Evolutionary conservation across 2,329 filamentous ascomycete species (phyloP).

Genomic region (Myriosclerotinia scirpicola): DNA sequence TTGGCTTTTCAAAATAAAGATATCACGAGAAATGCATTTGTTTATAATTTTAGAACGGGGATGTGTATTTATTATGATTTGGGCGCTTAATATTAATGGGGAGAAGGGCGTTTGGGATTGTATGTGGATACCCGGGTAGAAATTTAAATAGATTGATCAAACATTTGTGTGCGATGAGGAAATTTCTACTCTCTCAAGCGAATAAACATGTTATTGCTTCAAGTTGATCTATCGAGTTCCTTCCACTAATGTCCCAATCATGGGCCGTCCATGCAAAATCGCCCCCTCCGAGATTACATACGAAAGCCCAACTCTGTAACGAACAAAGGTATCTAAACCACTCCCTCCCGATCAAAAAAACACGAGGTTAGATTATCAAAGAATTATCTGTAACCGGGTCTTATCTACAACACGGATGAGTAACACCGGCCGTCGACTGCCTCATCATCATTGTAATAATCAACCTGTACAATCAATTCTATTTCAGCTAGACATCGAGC

Average conservation of each 20-base stretch:
- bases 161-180: background rate
- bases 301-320: too few relatives aligned
- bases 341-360: too few relatives aligned
- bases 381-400: too few relatives aligned
- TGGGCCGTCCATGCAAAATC: too few relatives aligned
- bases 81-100: conserved; percentile 37
- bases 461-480: conserved; percentile 5
- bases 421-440: background rate
- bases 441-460: conserved; percentile 15
- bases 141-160: background rate
- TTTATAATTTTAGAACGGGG: conserved; percentile 88
- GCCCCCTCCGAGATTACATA: too few relatives aligned
- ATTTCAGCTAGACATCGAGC: too few relatives aligned
- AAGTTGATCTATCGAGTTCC: too few relatives aligned
- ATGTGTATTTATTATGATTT: conserved; percentile 86
- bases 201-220: too few relatives aligned
- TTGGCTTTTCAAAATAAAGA: conserved; percentile 61
- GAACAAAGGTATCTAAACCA: too few relatives aligned
- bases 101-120: background rate
- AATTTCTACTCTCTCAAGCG: background rate
- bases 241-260: too few relatives aligned
- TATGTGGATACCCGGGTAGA: conserved; percentile 18
- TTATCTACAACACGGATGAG: background rate
- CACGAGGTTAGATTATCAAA: too few relatives aligned
- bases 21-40: conserved; percentile 70